Conservation (phyloP, 371 early-diverging fungal species). For the Rhizomucor pusillus region DNA sequence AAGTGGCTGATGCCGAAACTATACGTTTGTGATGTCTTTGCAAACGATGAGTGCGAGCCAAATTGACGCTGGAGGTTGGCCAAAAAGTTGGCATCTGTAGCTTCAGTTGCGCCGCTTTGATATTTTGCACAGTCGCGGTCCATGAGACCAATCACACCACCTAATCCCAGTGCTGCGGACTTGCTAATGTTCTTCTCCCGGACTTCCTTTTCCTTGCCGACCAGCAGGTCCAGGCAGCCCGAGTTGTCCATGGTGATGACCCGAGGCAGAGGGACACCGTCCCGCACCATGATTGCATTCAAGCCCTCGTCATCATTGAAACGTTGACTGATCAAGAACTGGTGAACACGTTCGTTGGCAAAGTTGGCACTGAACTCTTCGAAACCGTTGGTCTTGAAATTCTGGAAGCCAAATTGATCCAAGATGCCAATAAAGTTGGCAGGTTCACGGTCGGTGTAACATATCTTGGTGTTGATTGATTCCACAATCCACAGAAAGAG, state of each 20-base stretch:
- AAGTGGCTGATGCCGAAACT: slow-evolving; percentile 79
- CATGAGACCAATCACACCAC: slow-evolving; percentile 59
- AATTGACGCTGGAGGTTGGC: slow-evolving; percentile 34
- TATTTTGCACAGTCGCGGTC: slow-evolving; percentile 49
- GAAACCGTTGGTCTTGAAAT: slow-evolving; percentile 48
- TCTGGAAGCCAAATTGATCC: slow-evolving; percentile 69
- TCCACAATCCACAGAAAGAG: slow-evolving; percentile 49
- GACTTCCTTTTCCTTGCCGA: slow-evolving; percentile 28
- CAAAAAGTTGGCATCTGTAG: slow-evolving; percentile 52
- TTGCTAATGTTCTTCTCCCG: slow-evolving; percentile 18
- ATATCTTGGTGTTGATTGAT: slow-evolving; percentile 39
- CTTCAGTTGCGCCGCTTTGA: slow-evolving; percentile 44
- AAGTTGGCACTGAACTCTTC: slow-evolving; percentile 81
- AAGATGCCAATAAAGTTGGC: slow-evolving; percentile 77
- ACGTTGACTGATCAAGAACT: slow-evolving; percentile 63
- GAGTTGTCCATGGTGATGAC: slow-evolving; percentile 48
- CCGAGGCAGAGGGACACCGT: slow-evolving; percentile 47
- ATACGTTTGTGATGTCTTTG: slow-evolving; percentile 32
- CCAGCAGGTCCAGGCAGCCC: slow-evolving; percentile 50
- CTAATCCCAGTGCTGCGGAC: slow-evolving; percentile 24
- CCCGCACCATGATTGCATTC: slow-evolving; percentile 41
- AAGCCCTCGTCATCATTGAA: slow-evolving; percentile 52
- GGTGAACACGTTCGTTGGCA: slow-evolving; percentile 83
- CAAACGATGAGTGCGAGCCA: slow-evolving; percentile 30
- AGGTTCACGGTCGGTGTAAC: slow-evolving; percentile 47